Evolutionary conservation across 164 flowering plant species (phyloP).

Genomic region (Macadamia integrifolia): DNA sequence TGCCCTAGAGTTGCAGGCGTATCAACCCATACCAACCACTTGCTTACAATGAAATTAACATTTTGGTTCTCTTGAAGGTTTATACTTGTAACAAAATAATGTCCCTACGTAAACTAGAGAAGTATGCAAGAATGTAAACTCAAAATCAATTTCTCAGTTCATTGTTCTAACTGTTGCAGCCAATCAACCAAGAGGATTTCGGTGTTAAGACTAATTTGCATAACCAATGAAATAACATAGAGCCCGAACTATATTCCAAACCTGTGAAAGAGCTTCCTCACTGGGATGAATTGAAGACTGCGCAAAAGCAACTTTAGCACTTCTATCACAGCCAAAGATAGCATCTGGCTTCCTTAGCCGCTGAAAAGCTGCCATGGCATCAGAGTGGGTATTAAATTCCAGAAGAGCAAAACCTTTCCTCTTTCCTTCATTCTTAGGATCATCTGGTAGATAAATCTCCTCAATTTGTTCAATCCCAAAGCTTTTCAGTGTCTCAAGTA

Average conservation of each 20-base stretch:
- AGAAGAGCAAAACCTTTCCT: conserved; percentile 36
- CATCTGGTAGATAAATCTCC: conserved; percentile 31
- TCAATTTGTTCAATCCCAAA: conserved; percentile 31
- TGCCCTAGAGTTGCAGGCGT: conserved; percentile 25
- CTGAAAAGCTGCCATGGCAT: conserved; percentile 38
- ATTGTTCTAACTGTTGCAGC: too few relatives aligned
- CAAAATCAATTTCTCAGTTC: too few relatives aligned
- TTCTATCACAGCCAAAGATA: conserved; percentile 36
- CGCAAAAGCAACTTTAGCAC: conserved; percentile 37
- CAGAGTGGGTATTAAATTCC: conserved; percentile 32
- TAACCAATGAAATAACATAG: neutral
- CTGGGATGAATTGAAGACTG: conserved; percentile 29
- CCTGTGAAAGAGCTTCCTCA: conserved; percentile 37
- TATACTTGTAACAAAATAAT: too few relatives aligned
- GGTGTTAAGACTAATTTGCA: neutral
- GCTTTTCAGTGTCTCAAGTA: conserved; percentile 24
- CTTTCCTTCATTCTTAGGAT: conserved; percentile 31
- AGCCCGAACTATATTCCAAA: conserved; percentile 10
- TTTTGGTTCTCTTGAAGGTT: too few relatives aligned
- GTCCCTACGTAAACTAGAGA: too few relatives aligned
- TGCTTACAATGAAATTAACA: too few relatives aligned
- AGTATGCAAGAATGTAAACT: too few relatives aligned
- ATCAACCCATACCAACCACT: too few relatives aligned
- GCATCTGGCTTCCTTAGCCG: conserved; percentile 38
- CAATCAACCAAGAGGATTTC: too few relatives aligned